Evolutionary conservation across 148 eudicot genomes (phyloP), one percentile per base, ranked within the genome.

Genomic region (Camellia japonica): DNA sequence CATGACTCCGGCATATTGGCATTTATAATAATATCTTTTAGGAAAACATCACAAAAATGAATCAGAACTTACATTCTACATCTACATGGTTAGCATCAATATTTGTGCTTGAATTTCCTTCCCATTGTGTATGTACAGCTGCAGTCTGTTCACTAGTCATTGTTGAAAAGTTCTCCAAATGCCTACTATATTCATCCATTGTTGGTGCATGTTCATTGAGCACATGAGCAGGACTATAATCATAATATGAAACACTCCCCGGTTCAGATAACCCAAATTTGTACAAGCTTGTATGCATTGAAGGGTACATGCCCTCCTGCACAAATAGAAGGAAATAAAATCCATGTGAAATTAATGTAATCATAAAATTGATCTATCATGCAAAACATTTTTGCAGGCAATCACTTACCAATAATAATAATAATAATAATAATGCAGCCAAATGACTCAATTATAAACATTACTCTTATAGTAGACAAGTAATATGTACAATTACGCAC

Each of bases 211-310:
- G 86, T 70, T 90, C 92, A 73, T 83, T 80, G 49, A 82, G 87
- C 78, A 82, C 85, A 82, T 85, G 90, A 60, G 88, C 82, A 52
- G 90, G 82, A 76, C 83, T 82, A 80, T 89, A 87, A 85, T 80
- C 87, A 83, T 89, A 95, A 82, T 87, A 93, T 13, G 96, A 92
- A 70, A 89, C 73, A 80, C 84, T 82, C 67, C 90, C 95, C 10
- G 93, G 92, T 60, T 91, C 99, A 55, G 92, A 88, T 75, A 87
- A 88, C 47, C 94, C 98, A 83, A 89, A 94, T 80, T 96, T 96
- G 92, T 92, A 96, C 68, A 84, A 80, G 64, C 87, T 90, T 56
- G 87, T 76, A 60, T 85, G 91, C 73, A 85, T 85, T 59, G 93
- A 82, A 61, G 98, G 90, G 80, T 92, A 90, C 58, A 82, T 81